A percentile compares a stretch with the other conserved stretches of the same genome.
Conservation (phyloP, 345 rosid genomes). For the Excoecaria cochinchinensis region DNA sequence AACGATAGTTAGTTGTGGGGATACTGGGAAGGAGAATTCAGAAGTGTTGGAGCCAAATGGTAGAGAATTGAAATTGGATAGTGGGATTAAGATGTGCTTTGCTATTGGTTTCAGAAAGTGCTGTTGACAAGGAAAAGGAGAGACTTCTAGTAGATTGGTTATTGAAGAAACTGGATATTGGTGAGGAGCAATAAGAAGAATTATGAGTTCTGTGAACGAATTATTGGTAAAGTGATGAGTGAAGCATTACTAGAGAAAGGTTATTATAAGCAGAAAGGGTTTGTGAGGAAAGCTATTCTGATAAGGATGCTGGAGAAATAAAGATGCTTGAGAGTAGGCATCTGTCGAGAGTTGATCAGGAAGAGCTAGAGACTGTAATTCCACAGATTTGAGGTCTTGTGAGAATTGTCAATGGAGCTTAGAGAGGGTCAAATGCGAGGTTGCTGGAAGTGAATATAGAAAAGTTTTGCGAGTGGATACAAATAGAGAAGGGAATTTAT, state of each 20-base stretch:
- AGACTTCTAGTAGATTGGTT: slow-evolving; percentile 40
- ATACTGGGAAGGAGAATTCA: slow-evolving; percentile 10
- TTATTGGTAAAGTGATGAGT: slow-evolving; percentile 86
- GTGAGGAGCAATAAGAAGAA: slow-evolving; percentile 80
- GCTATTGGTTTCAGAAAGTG: slow-evolving; percentile 44
- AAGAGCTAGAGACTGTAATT: slow-evolving; percentile 93
- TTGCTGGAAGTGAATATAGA: slow-evolving; percentile 77
- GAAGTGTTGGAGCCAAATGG: slow-evolving; percentile 5
- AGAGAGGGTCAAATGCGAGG: slow-evolving; percentile 75
- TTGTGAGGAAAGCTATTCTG: slow-evolving; percentile 72
- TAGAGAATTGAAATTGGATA: slow-evolving; percentile 52
- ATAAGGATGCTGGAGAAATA: slow-evolving; percentile 78
- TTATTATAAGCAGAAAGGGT: slow-evolving; percentile 86
- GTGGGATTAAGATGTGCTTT: slow-evolving; percentile 69
- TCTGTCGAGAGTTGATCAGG: slow-evolving; percentile 80
- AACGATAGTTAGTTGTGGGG: neutral
- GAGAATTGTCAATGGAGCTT: slow-evolving; percentile 86
- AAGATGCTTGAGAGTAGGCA: slow-evolving; percentile 85
- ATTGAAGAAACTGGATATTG: slow-evolving; percentile 59
- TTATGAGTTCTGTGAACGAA: slow-evolving; percentile 81
- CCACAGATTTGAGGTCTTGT: slow-evolving; percentile 80
- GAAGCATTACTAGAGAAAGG: slow-evolving; percentile 74
- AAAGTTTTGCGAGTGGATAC: slow-evolving; percentile 77
- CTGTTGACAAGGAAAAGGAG: slow-evolving; percentile 47
- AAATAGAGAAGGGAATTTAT: slow-evolving; percentile 88